A percentile compares a stretch with the other conserved stretches of the same genome.
phyloP scores from a whole-genome alignment of 805 yeast genomes.

The Pichia membranifaciens region DNA sequence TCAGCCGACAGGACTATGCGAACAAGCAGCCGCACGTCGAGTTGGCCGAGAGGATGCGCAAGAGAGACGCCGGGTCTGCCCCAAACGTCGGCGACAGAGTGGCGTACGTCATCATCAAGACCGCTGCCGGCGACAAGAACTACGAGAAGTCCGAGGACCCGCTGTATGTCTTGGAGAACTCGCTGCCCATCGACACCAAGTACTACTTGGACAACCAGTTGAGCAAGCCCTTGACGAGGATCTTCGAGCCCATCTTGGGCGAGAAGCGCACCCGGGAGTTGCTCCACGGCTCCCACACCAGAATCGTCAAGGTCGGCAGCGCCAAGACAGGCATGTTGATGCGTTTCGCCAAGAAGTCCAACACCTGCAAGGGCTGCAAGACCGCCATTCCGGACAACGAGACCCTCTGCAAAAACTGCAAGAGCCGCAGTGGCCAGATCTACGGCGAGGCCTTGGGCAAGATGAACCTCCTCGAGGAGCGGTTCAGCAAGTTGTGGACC shows the following conservation, averaged over 20 bases:
- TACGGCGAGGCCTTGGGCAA: conserved; percentile 77
- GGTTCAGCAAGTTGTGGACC: conserved; percentile 90
- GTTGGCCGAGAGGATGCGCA: conserved; percentile 89
- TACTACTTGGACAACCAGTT: conserved; percentile 90
- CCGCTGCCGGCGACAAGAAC: conserved; percentile 70
- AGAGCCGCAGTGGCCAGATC: conserved; percentile 62
- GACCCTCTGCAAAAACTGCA: conserved; percentile 70
- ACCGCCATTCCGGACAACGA: conserved; percentile 58
- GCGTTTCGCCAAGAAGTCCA: conserved; percentile 87
- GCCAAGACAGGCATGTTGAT: conserved; percentile 72
- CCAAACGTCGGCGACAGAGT: conserved; percentile 97
- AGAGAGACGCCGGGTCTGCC: conserved; percentile 96
- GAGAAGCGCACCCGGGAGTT: conserved; percentile 75
- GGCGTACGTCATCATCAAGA: conserved; percentile 86
- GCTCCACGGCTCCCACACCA: conserved; percentile 77
- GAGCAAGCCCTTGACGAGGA: conserved; percentile 86
- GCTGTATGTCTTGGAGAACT: conserved; percentile 82
- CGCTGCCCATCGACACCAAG: conserved; percentile 88
- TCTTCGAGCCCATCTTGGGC: conserved; percentile 92
- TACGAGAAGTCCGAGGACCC: conserved; percentile 98
- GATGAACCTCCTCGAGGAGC: conserved; percentile 73
- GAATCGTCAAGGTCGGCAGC: conserved; percentile 66
- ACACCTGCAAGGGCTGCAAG: conserved; percentile 82
- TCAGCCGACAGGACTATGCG: conserved; percentile 84
- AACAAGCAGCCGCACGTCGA: conserved; percentile 98